Evolutionary conservation across 2,329 filamentous ascomycete species (phyloP).

Genomic region (Cordyceps cicadae): DNA sequence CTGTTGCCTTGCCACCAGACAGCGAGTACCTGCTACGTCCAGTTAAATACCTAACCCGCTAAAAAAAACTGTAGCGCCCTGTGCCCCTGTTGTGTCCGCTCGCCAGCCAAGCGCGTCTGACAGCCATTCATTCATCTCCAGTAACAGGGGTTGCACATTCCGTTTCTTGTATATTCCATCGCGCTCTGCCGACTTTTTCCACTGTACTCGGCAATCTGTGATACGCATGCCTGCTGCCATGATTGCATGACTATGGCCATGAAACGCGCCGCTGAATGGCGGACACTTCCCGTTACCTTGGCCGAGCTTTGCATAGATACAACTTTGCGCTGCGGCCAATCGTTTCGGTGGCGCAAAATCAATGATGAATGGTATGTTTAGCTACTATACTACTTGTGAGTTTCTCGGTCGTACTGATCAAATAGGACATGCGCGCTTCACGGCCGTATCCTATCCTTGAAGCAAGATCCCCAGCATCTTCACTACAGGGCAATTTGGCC

Average conservation of each 20-base stretch:
- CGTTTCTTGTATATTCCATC: background rate
- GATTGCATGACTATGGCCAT: slow-evolving; percentile 24
- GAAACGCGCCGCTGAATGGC: slow-evolving; percentile 65
- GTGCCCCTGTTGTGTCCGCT: no score
- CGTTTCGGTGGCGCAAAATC: slow-evolving; percentile 88
- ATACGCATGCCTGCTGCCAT: no score
- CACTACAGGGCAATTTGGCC: slow-evolving; percentile 71
- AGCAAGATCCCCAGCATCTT: slow-evolving; percentile 69
- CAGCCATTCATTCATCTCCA: background rate
- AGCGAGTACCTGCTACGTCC: no score
- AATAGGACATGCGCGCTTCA: slow-evolving; percentile 70
- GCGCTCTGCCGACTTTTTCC: background rate
- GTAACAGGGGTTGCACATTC: background rate
- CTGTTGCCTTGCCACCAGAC: background rate
- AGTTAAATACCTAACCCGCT: no score
- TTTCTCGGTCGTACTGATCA: slow-evolving; percentile 6
- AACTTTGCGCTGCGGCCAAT: slow-evolving; percentile 88
- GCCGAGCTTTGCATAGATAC: slow-evolving; percentile 91
- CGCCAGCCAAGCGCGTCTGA: no score
- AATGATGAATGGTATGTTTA: slow-evolving; percentile 66
- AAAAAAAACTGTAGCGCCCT: no score
- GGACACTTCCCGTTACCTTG: slow-evolving; percentile 72
- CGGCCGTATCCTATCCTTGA: slow-evolving; percentile 75
- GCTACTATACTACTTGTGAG: background rate
- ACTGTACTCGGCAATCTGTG: background rate